Percentiles rank a stretch among this genome's conserved stretches.
These are phyloP conservation scores for Knufia fluminis DNA, from an alignment of 2,329 filamentous ascomycete genomes.

Conservation along the genomic window DNA sequence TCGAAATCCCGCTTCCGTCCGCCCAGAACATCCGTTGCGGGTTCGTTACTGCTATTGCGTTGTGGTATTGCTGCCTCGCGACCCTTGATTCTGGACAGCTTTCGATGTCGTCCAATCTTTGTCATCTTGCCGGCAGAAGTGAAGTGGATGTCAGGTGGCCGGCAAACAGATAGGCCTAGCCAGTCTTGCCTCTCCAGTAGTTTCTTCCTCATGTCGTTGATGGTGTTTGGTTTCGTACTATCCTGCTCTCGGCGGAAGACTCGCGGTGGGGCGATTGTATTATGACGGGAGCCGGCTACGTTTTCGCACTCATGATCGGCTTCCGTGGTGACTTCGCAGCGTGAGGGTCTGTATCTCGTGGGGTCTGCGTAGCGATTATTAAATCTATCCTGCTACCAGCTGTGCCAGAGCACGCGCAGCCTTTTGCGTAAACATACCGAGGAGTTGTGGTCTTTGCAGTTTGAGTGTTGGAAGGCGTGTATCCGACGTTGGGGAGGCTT, in stretches of 20 bases:
- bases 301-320: background rate
- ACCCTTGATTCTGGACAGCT: background rate
- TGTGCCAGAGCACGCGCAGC: no score
- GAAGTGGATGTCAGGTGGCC: background rate
- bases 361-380: no score
- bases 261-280: background rate
- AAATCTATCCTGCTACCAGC: no score
- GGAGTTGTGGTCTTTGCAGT: no score
- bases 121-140: conserved; percentile 1
- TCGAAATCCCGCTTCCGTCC: background rate
- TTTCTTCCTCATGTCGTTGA: background rate
- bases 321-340: no score
- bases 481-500: no score
- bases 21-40: background rate
- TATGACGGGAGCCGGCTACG: background rate
- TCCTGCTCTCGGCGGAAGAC: background rate
- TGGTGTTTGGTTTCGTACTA: background rate
- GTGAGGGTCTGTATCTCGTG: no score
- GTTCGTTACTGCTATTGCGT: background rate
- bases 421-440: no score
- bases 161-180: background rate
- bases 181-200: conserved; percentile 2
- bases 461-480: no score
- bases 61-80: background rate
- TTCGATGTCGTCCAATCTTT: conserved; percentile 8